Evolutionary conservation across 176 grass and related monocot species (phyloP).

Genomic region (Triticum turgidum): DNA sequence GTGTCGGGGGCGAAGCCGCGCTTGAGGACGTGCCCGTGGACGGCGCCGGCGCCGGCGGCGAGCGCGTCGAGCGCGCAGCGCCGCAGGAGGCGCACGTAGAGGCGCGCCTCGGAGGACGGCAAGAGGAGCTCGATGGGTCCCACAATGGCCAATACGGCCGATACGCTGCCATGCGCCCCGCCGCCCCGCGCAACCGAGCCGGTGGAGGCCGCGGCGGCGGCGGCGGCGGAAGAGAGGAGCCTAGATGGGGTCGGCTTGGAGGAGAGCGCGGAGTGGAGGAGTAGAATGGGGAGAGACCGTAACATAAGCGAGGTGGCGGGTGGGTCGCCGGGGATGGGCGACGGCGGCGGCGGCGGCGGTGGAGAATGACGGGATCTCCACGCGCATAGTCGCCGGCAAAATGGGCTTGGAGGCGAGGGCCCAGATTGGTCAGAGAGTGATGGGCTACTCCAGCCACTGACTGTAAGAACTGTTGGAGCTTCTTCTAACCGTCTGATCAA

Average conservation of each 20-base stretch:
- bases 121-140: constrained; percentile 70
- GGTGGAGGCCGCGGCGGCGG: neutral
- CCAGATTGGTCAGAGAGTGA: constrained; percentile 17
- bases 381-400: constrained; percentile 49
- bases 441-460: neutral
- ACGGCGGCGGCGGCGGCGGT: constrained; percentile 12
- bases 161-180: constrained; percentile 29
- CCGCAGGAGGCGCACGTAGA: constrained; percentile 71
- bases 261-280: constrained; percentile 40
- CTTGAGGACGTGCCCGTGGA: constrained; percentile 72
- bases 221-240: constrained; percentile 33
- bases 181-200: neutral
- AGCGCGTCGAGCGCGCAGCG: constrained; percentile 62
- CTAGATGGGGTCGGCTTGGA: constrained; percentile 47
- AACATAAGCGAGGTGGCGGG: constrained; percentile 56
- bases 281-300: constrained; percentile 51
- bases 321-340: constrained; percentile 45
- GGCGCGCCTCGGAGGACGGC: constrained; percentile 50
- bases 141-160: constrained; percentile 67
- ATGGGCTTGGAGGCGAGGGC: constrained; percentile 21
- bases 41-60: constrained; percentile 37
- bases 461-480: neutral
- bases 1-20: constrained; percentile 56
- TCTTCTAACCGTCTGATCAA: neutral
- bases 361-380: constrained; percentile 34